These are phyloP conservation scores for Rhodotorula kratochvilovae DNA, from an alignment of 768 basidiomycete genomes.

Conservation along the genomic window DNA sequence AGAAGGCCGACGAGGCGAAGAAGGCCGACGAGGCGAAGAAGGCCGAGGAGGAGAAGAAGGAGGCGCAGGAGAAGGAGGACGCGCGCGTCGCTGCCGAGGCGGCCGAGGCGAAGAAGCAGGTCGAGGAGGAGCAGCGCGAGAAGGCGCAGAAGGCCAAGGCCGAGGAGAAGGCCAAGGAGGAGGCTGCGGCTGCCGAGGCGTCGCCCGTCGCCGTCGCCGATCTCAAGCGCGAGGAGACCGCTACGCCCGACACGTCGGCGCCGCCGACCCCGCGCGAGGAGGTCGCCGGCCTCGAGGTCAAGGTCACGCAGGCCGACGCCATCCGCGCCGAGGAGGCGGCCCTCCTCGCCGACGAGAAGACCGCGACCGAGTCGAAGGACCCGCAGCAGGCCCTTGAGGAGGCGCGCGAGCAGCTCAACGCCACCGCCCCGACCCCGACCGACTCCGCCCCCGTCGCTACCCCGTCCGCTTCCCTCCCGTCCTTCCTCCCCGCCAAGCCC, in stretches of 20 bases:
- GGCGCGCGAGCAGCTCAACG: conserved; percentile 31
- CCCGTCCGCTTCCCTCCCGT: conserved; percentile 11
- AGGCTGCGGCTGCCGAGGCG: neutral
- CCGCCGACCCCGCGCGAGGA: conserved; percentile 19
- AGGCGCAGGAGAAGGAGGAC: conserved; percentile 17
- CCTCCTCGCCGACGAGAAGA: conserved; percentile 33
- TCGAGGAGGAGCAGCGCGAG: conserved; percentile 1
- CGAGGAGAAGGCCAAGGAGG: conserved; percentile 5
- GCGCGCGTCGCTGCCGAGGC: conserved; percentile 4
- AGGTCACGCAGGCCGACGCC: conserved; percentile 24
- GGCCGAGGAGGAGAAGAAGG: conserved; percentile 5
- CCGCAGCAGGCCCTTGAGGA: conserved; percentile 33
- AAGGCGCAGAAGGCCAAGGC: conserved; percentile 5
- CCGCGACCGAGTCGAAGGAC: conserved; percentile 19
- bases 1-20: conserved; percentile 10
- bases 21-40: conserved; percentile 1
- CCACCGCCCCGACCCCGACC: neutral
- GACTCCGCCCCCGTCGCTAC: conserved; percentile 1
- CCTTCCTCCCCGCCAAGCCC: conserved; percentile 38
- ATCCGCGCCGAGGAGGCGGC: conserved; percentile 32
- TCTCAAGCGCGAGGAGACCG: conserved; percentile 13
- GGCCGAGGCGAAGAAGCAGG: conserved; percentile 1
- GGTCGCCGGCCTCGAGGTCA: conserved; percentile 26
- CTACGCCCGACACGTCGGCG: neutral
- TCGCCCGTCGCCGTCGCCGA: conserved; percentile 22